phyloP scores from a whole-genome alignment of 345 rosid genomes.

The Psidium guajava region DNA sequence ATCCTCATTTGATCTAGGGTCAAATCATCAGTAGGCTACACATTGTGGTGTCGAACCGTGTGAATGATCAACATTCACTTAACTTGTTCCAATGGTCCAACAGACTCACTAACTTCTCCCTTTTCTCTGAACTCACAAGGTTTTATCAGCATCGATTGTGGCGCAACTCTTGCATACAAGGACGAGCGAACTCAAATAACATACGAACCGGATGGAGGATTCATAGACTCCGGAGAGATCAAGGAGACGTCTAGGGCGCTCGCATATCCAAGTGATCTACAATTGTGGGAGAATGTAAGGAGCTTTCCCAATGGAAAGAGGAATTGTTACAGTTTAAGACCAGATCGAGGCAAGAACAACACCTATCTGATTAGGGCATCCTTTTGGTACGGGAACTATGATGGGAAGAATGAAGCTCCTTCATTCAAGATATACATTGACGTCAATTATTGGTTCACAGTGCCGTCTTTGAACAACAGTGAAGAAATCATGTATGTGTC shows the following conservation, averaged over 20 bases:
- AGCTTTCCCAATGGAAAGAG: constrained; percentile 5
- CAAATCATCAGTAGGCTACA: background rate
- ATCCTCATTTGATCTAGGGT: background rate
- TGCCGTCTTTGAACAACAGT: too few species aligned
- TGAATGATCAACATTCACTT: background rate
- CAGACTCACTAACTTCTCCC: background rate
- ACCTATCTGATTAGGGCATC: background rate
- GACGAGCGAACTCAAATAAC: background rate
- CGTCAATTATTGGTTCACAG: background rate
- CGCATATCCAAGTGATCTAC: background rate
- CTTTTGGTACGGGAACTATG: background rate
- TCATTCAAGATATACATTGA: background rate
- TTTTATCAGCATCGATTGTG: constrained; percentile 20
- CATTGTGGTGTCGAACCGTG: background rate
- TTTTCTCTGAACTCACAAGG: background rate
- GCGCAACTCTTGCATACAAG: background rate
- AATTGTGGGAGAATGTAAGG: background rate
- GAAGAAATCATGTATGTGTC: too few species aligned
- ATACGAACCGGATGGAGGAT: constrained; percentile 3
- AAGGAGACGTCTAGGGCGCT: background rate
- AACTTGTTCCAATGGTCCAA: background rate
- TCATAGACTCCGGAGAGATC: constrained; percentile 1
- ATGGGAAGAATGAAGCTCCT: background rate
- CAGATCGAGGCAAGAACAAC: background rate
- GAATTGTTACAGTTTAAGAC: background rate